Evolutionary conservation across 2,329 filamentous ascomycete genomes (phyloP), one percentile per base, ranked within the genome.

Genomic region (Graphilbum fragrans): DNA sequence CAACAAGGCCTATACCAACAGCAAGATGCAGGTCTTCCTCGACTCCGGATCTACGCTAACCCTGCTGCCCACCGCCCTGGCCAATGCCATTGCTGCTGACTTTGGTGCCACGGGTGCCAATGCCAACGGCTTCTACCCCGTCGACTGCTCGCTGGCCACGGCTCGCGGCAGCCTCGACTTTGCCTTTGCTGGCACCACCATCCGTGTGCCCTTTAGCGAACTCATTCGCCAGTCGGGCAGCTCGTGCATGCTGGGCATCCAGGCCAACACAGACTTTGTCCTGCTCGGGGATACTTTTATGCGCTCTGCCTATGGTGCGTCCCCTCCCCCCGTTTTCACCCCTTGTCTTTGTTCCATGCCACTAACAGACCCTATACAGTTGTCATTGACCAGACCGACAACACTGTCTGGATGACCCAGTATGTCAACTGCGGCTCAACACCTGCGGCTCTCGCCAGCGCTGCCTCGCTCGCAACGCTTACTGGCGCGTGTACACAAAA

Each of bases 11-110:
- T 67, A 67, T 47, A 40, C 52, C 32, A 57, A 58, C 51, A 60
- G 60, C 35, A 50, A 49, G 16, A 60, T 67, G 49, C 65, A 74
- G 12, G 79, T 82, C 11, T 76, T 86, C 41, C 67, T 86, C 35
- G 82, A 86, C 59, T 82, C 76, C 21, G 82, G 82, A 7, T 78
- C 77, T 20, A 83, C 77, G 14, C 64, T 84, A 51, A 80, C 74
- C 38, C 72, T 84, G 41, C 64, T 86, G 2, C 82, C 82, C 1
- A 60, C 71, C 42, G 54, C 56, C 18, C 58, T 85, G 25, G 70
- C 70, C 34, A 51, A 58, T n/a, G 47, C 52, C 34, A 67, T 78
- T 25, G 68, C 67, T 18, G 51, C 56, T 19, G 67, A 71, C 47
- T 68, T 77, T 41, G 69, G 67, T 11, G 62, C 64, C 3, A 43